These are phyloP conservation scores for Sphaerobolus stellatus DNA, from an alignment of 1,284 basidiomycete genomes.

Conservation along the genomic window DNA sequence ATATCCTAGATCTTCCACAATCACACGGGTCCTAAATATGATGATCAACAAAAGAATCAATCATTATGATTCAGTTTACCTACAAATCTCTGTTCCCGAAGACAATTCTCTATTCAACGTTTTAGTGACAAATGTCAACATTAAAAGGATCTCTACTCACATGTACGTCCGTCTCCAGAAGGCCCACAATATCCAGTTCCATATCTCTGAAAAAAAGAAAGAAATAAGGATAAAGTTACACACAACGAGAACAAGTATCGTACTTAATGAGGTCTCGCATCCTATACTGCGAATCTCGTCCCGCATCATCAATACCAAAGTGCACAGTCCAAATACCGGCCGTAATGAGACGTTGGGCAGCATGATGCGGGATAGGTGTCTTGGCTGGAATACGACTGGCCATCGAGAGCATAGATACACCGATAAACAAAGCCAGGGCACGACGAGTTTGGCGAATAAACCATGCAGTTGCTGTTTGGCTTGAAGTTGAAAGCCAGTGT, in stretches of 20 bases:
- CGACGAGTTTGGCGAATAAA: not conserved
- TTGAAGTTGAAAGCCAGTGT: not conserved
- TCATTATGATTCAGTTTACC: constrained; percentile 27
- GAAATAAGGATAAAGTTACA: constrained; percentile 9
- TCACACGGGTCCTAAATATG: constrained; percentile 62
- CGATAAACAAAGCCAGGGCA: constrained; percentile 44
- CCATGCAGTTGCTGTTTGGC: not conserved
- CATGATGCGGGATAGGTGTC: constrained; percentile 58
- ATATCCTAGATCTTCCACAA: constrained; percentile 80
- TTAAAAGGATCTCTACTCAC: constrained; percentile 42
- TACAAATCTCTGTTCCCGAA: constrained; percentile 89
- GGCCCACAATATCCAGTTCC: constrained; percentile 78
- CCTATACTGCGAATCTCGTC: constrained; percentile 79
- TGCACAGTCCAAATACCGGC: constrained; percentile 94
- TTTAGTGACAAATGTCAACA: not conserved
- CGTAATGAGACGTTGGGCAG: constrained; percentile 71
- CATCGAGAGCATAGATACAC: constrained; percentile 53
- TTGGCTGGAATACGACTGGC: constrained; percentile 51
- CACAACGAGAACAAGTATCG: constrained; percentile 21
- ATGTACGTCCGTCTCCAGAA: constrained; percentile 87
- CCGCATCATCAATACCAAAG: constrained; percentile 83
- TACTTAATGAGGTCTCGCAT: constrained; percentile 73
- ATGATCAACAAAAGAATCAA: constrained; percentile 9
- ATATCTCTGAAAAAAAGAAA: constrained; percentile 56
- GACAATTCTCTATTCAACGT: constrained; percentile 61